Percentiles rank a stretch among this genome's conserved stretches.
Conservation (phyloP, 495 filamentous ascomycete genomes). For the Cercophora newfieldiana region DNA sequence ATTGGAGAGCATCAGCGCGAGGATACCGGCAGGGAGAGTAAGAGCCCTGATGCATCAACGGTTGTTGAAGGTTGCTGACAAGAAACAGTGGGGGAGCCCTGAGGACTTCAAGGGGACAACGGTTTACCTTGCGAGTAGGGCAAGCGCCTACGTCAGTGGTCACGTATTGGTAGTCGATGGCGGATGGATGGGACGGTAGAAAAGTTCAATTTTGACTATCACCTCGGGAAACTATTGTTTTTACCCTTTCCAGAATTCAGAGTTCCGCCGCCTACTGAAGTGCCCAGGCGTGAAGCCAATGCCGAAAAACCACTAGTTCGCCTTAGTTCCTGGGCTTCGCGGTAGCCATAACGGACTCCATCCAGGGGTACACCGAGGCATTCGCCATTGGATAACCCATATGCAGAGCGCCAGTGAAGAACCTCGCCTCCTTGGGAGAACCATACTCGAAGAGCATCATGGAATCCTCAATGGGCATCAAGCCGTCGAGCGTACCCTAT, state of each 20-base stretch:
- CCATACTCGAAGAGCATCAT: slow-evolving; percentile 68
- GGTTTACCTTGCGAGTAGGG: slow-evolving; percentile 74
- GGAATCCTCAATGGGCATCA: slow-evolving; percentile 79
- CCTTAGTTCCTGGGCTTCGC: background rate
- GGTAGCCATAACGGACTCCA: slow-evolving; percentile 49
- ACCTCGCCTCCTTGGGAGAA: slow-evolving; percentile 68
- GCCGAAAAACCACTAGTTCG: no score
- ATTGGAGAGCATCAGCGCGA: slow-evolving; percentile 69
- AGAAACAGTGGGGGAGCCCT: slow-evolving; percentile 67
- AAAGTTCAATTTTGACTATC: background rate
- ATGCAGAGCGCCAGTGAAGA: slow-evolving; percentile 60
- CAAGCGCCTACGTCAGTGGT: slow-evolving; percentile 79
- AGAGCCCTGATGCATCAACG: background rate
- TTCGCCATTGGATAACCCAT: slow-evolving; percentile 67
- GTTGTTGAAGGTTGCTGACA: background rate
- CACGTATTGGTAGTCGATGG: slow-evolving; percentile 84
- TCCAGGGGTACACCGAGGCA: slow-evolving; percentile 53
- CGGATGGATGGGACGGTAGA: slow-evolving; percentile 88
- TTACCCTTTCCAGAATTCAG: background rate
- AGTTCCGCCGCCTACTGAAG: no score
- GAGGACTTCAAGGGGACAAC: slow-evolving; percentile 88
- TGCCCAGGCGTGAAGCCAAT: background rate
- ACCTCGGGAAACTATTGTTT: no score
- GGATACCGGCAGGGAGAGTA: slow-evolving; percentile 76
- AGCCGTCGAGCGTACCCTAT: slow-evolving; percentile 67